Conservation (phyloP, 2,329 filamentous ascomycete genomes). For the Fusarium sulawesiense region DNA sequence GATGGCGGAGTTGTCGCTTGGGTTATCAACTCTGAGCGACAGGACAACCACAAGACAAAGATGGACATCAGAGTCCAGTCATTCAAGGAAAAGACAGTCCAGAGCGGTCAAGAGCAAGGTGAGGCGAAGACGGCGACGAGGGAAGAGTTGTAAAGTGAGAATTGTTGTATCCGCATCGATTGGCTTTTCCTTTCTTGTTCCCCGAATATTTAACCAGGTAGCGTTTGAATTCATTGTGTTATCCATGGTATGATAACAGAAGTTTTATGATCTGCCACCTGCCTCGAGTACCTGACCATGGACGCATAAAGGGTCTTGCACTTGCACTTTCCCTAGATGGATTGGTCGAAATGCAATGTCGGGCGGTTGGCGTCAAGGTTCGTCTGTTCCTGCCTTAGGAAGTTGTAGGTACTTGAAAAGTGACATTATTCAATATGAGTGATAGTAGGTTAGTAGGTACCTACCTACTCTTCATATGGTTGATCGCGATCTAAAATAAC, state of each 20-base stretch:
- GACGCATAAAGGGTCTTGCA: conserved; percentile 20
- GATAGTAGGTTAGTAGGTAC: too few relatives aligned
- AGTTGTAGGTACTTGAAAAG: background rate
- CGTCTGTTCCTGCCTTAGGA: conserved; percentile 16
- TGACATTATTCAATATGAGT: background rate
- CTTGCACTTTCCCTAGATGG: background rate
- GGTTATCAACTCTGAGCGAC: conserved; percentile 47
- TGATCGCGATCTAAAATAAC: background rate
- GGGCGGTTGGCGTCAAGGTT: conserved; percentile 21
- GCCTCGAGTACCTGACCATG: background rate
- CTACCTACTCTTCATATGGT: background rate
- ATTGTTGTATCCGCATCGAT: background rate
- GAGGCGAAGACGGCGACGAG: conserved; percentile 27
- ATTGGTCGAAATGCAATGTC: conserved; percentile 22
- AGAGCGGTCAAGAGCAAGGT: conserved; percentile 16
- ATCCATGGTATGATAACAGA: background rate
- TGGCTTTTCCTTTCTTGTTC: too few relatives aligned
- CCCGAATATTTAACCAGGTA: background rate
- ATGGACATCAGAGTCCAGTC: conserved; percentile 53
- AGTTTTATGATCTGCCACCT: background rate
- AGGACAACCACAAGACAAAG: conserved; percentile 48
- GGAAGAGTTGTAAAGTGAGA: conserved; percentile 44
- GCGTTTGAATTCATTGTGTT: background rate
- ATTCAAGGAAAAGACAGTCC: conserved; percentile 45
- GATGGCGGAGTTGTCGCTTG: conserved; percentile 48